Percentiles rank a stretch among this genome's conserved stretches.
phyloP scores from a whole-genome alignment of 2,329 filamentous ascomycete species.

The Alternaria sp. region DNA sequence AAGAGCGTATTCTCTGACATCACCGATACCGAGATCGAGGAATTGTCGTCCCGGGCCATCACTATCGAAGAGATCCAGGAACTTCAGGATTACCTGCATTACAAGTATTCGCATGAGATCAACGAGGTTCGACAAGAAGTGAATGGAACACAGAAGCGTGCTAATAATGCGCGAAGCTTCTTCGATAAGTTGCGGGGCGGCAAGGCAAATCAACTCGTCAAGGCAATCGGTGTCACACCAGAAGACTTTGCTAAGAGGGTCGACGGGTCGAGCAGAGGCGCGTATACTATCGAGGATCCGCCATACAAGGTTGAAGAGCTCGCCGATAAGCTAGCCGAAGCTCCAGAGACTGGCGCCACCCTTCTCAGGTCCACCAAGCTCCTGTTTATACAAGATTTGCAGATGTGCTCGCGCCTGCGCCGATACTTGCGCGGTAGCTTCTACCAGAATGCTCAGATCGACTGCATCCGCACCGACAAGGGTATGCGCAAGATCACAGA shows the following conservation, averaged over 20 bases:
- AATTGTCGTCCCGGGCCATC: slow-evolving; percentile 79
- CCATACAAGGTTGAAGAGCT: slow-evolving; percentile 81
- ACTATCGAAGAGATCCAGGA: slow-evolving; percentile 97
- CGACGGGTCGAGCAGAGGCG: slow-evolving; percentile 75
- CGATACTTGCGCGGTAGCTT: slow-evolving; percentile 84
- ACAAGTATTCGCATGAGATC: slow-evolving; percentile 85
- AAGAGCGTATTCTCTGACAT: slow-evolving; percentile 66
- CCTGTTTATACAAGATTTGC: slow-evolving; percentile 91
- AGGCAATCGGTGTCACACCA: slow-evolving; percentile 87
- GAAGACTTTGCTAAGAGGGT: slow-evolving; percentile 90
- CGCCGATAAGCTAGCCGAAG: slow-evolving; percentile 72
- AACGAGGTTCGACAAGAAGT: slow-evolving; percentile 76
- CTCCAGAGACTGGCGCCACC: slow-evolving; percentile 69
- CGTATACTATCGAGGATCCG: slow-evolving; percentile 76
- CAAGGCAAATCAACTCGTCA: slow-evolving; percentile 81
- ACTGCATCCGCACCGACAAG: slow-evolving; percentile 91
- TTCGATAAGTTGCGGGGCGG: slow-evolving; percentile 86
- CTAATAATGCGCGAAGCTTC: slow-evolving; percentile 80
- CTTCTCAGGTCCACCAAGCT: slow-evolving; percentile 81
- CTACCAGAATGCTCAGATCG: slow-evolving; percentile 83
- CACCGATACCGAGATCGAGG: slow-evolving; percentile 77
- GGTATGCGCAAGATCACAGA: slow-evolving; percentile 93
- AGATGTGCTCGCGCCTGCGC: slow-evolving; percentile 85
- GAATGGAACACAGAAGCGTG: slow-evolving; percentile 76
- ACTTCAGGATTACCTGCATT: slow-evolving; percentile 94